Evolutionary conservation across 108 stramenopile species (phyloP).

Genomic region (Epithemia pelagica): DNA sequence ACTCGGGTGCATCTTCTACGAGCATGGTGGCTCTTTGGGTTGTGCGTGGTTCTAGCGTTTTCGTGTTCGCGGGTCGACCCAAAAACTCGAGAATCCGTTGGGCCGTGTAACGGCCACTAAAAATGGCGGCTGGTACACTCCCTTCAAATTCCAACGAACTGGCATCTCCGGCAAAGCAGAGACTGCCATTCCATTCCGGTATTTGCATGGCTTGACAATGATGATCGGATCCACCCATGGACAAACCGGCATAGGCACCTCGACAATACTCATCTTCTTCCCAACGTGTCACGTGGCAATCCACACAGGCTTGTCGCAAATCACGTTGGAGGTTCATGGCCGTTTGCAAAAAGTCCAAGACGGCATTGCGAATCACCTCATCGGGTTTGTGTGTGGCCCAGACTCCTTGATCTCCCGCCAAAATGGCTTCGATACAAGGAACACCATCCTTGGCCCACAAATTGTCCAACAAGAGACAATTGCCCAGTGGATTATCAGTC

Average conservation of each 20-base stretch:
- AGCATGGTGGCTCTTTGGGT: too few species aligned
- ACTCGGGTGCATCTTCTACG: not conserved
- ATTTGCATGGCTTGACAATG: conserved; percentile 25
- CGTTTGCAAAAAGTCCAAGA: conserved; percentile 33
- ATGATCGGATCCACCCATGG: conserved; percentile 29
- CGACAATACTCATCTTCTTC: conserved; percentile 45
- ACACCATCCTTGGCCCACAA: conserved; percentile 35
- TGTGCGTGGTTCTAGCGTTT: not conserved
- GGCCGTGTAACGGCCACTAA: conserved; percentile 26
- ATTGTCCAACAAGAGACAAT: conserved; percentile 40
- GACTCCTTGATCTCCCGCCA: conserved; percentile 27
- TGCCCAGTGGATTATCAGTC: conserved; percentile 13
- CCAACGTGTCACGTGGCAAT: conserved; percentile 53
- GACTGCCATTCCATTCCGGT: conserved; percentile 40
- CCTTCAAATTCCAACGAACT: conserved; percentile 45
- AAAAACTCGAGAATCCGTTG: not conserved
- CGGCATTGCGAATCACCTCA: conserved; percentile 32
- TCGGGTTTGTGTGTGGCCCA: conserved; percentile 37
- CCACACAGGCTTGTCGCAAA: not conserved
- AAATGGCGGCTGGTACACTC: conserved; percentile 51
- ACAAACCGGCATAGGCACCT: conserved; percentile 40
- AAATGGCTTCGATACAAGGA: conserved; percentile 45
- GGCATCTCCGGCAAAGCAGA: conserved; percentile 51
- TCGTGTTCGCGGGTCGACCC: too few species aligned
- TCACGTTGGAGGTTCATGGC: conserved; percentile 23